Evolutionary conservation across 2,329 filamentous ascomycete species (phyloP).

Genomic region (Alternaria postmessia): DNA sequence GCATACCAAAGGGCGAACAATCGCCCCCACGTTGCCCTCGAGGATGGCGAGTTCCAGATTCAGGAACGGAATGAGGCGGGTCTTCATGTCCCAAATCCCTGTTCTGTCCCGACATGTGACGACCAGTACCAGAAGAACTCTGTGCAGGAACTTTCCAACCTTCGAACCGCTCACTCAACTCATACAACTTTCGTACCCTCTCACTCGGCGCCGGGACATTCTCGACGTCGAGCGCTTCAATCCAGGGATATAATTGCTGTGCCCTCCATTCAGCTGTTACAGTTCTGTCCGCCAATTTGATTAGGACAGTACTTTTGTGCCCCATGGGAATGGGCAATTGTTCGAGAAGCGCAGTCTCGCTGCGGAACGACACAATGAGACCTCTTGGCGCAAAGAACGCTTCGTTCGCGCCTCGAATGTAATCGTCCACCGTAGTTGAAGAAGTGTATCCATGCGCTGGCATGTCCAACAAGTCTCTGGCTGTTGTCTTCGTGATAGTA

Average conservation of each 20-base stretch:
- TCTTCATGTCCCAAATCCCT: slow-evolving; percentile 20
- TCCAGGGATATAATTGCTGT: slow-evolving; percentile 39
- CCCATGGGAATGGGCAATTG: slow-evolving; percentile 33
- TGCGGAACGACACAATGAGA: slow-evolving; percentile 35
- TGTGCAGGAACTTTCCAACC: background rate
- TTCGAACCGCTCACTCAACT: slow-evolving; percentile 26
- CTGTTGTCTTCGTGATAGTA: slow-evolving; percentile 18
- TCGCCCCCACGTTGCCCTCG: background rate
- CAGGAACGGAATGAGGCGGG: slow-evolving; percentile 31
- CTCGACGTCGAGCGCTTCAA: slow-evolving; percentile 36
- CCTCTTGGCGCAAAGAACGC: slow-evolving; percentile 45
- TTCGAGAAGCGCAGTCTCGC: slow-evolving; percentile 32
- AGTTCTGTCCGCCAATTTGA: slow-evolving; percentile 16
- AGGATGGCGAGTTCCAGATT: slow-evolving; percentile 1
- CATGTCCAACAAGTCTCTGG: slow-evolving; percentile 14
- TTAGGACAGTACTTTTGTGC: slow-evolving; percentile 29
- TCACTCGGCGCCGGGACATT: slow-evolving; percentile 25
- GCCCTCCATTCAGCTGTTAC: slow-evolving; percentile 29
- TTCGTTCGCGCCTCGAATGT: slow-evolving; percentile 40
- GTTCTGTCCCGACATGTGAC: background rate
- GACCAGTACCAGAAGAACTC: background rate
- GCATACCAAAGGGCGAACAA: slow-evolving; percentile 28
- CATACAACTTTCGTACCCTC: slow-evolving; percentile 22
- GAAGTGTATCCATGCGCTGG: background rate
- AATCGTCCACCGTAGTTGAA: slow-evolving; percentile 29